Evolutionary conservation across 129 eudicot genomes (phyloP).

Genomic region (Heracleum sosnowskyi): DNA sequence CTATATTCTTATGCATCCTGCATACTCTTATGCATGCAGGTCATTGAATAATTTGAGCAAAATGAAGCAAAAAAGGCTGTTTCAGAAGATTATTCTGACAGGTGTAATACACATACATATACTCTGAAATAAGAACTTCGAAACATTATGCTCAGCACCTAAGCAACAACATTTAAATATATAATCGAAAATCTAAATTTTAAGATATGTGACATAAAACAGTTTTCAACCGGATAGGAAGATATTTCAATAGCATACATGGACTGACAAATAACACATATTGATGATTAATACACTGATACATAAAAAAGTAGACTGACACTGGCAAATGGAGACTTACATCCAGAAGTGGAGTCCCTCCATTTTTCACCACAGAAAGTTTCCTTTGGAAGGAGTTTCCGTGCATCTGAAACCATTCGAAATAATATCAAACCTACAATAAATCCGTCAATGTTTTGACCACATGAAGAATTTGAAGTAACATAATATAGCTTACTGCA

Average conservation of each 20-base stretch:
- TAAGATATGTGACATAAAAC: not conserved
- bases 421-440: not conserved
- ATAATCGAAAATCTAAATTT: not conserved
- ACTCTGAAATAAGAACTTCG: not conserved
- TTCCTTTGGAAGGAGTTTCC: constrained; percentile 88
- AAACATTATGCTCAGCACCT: not conserved
- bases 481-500: constrained; percentile 37
- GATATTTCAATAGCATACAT: not conserved
- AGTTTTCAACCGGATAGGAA: not conserved
- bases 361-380: constrained; percentile 58
- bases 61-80: not conserved
- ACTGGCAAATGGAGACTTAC: constrained; percentile 37
- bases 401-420: constrained; percentile 51
- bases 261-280: not conserved
- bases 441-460: not conserved
- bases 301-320: not conserved
- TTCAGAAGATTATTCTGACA: not conserved
- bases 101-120: not conserved
- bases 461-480: not conserved
- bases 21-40: not conserved
- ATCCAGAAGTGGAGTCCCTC: constrained; percentile 47
- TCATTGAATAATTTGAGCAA: not conserved
- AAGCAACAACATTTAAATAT: not conserved
- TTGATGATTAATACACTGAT: not conserved
- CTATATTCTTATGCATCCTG: not conserved